Conservation (phyloP, 768 basidiomycete species). For the Suillus ampliporus region DNA sequence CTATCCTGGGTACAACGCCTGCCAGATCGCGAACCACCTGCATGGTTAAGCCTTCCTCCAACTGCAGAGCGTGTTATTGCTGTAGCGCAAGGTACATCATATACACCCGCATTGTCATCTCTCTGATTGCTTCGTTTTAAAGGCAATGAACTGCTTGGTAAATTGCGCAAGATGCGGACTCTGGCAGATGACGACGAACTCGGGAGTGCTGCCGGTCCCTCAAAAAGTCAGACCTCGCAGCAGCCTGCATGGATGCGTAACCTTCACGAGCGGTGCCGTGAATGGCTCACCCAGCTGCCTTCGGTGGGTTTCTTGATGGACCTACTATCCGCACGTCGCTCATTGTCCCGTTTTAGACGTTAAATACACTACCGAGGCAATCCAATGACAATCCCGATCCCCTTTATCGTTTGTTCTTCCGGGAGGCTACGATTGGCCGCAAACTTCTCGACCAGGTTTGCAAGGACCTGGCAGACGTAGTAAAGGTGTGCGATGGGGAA, state of each 20-base stretch:
- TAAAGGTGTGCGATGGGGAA: slow-evolving; percentile 83
- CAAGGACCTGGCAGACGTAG: slow-evolving; percentile 80
- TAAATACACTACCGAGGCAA: slow-evolving; percentile 69
- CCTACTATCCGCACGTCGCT: slow-evolving; percentile 14
- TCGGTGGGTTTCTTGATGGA: slow-evolving; percentile 50
- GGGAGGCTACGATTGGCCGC: slow-evolving; percentile 83
- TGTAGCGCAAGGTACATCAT: slow-evolving; percentile 76
- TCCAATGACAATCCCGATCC: slow-evolving; percentile 80
- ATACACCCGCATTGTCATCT: slow-evolving; percentile 9
- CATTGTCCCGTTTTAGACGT: slow-evolving; percentile 48
- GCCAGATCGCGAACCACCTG: slow-evolving; percentile 92
- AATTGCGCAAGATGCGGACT: slow-evolving; percentile 93
- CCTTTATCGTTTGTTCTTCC: slow-evolving; percentile 84
- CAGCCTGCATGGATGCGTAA: slow-evolving; percentile 96
- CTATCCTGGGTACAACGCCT: slow-evolving; percentile 85
- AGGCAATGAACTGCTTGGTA: slow-evolving; percentile 85
- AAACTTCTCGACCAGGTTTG: slow-evolving; percentile 81
- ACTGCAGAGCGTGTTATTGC: slow-evolving; percentile 94
- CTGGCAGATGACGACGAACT: slow-evolving; percentile 82
- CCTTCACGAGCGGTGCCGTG: slow-evolving; percentile 78
- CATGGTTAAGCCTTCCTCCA: slow-evolving; percentile 92
- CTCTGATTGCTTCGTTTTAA: slow-evolving; percentile 12
- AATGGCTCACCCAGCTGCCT: slow-evolving; percentile 83
- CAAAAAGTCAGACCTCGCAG: slow-evolving; percentile 68
- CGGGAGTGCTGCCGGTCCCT: slow-evolving; percentile 52